Evolutionary conservation across 1,284 basidiomycete species (phyloP), one percentile per base, ranked within the genome.

Genomic region (Volvariella volvacea): DNA sequence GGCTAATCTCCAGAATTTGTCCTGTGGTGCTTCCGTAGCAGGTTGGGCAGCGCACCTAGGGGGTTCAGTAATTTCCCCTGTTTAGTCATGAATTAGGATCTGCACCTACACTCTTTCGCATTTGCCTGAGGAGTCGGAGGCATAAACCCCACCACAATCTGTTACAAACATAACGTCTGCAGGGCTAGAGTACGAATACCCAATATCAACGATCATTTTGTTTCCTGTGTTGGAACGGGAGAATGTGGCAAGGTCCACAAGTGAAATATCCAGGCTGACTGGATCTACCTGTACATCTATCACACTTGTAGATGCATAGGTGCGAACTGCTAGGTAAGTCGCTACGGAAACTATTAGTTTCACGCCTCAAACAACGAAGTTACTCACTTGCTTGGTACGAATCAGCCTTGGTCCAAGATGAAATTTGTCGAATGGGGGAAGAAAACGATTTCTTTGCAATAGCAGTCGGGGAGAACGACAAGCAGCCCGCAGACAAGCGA

Each of bases 391-490:
- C 32, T 4, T 36, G 19, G 21, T 28, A 39, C 22, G 39, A 28
- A 20, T 47, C 10, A 22, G 17, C 22, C 36, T 36, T 25, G 30
- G 48, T 54, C 14, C 65, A 63, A 14, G 65, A 50, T 3, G 57
- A 49, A 30, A 80, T 63, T 52, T 80, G 77, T 47, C 62, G 63
- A 40, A 80, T 76, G 8, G 82, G 81, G 2, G 80, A 82, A 16
- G 68, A 55, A 50, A 83, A 82, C 2, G 64, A 63, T 45, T 60
- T 59, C 2, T 62, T 50, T n/a, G 76, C 63, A 4, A 52, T 58
- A 1, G 66, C 62, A 39, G 61, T 57, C 0, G 80, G 73, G 32
- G 60, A 63, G 46, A 83, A 70, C 7, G 55, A 44, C 2, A 65
- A 52, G 31, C 52, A 50, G 12, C 59, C 56, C 39, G 55, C 46